Evolutionary conservation across 1,284 basidiomycete species (phyloP).

Genomic region (Leccinum brunneo-olivaceum): DNA sequence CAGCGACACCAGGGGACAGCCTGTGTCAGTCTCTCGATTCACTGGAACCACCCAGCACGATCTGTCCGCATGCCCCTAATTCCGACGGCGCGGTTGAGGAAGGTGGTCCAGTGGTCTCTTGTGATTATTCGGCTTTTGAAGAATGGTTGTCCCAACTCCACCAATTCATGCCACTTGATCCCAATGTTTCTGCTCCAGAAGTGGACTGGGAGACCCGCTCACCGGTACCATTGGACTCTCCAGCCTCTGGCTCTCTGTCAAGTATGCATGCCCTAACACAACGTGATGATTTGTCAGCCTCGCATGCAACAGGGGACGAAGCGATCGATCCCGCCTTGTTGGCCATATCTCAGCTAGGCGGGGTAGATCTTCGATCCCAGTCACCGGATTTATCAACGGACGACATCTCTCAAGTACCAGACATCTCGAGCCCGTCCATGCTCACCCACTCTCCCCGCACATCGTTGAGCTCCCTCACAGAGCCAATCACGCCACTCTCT

Average conservation of each 20-base stretch:
- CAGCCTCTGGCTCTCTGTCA: neutral
- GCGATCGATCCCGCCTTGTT: constrained; percentile 35
- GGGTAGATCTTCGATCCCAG: neutral
- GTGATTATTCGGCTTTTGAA: constrained; percentile 39
- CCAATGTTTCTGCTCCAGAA: constrained; percentile 8
- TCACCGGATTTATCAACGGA: neutral
- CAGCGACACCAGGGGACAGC: neutral
- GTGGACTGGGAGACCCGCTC: constrained; percentile 6
- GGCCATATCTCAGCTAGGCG: constrained; percentile 19
- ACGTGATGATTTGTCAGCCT: neutral
- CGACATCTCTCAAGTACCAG: constrained; percentile 2
- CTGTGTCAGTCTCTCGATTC: constrained; percentile 1
- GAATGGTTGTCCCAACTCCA: constrained; percentile 48
- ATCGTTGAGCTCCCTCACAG: constrained; percentile 33
- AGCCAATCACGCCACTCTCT: constrained; percentile 26
- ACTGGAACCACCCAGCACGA: neutral
- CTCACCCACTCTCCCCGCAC: constrained; percentile 32
- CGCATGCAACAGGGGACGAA: constrained; percentile 15
- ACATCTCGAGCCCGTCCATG: constrained; percentile 18
- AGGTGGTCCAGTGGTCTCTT: constrained; percentile 3
- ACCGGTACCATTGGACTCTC: constrained; percentile 2
- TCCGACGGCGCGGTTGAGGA: constrained; percentile 5
- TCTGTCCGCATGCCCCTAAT: neutral
- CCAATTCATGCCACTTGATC: constrained; percentile 29
- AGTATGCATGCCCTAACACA: constrained; percentile 1